Evolutionary conservation across 1,284 basidiomycete genomes (phyloP).

Genomic region (Cryptococcus hybrid): DNA sequence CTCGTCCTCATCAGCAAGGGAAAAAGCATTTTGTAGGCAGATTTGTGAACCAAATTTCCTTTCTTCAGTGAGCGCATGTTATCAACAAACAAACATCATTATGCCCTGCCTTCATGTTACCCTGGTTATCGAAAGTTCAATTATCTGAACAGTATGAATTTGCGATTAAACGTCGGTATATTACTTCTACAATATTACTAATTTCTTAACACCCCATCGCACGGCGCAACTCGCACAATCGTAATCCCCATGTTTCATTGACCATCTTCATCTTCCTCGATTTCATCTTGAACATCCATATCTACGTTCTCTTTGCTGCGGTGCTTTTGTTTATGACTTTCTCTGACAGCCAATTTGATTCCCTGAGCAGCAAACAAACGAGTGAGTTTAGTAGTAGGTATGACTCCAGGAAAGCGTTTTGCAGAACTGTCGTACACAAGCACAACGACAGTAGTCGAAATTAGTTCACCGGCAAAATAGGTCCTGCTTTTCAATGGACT

Average conservation of each 20-base stretch:
- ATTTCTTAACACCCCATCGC: background rate
- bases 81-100: too few relatives aligned
- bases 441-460: background rate
- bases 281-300: constrained; percentile 18
- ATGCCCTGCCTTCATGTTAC: too few relatives aligned
- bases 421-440: constrained; percentile 57
- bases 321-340: constrained; percentile 18
- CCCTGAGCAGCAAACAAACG: constrained; percentile 89
- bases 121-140: too few relatives aligned
- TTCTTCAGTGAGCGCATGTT: too few relatives aligned
- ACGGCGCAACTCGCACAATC: background rate
- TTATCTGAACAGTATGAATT: too few relatives aligned
- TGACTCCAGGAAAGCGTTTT: constrained; percentile 88
- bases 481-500: constrained; percentile 11
- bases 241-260: background rate
- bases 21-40: too few relatives aligned
- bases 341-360: constrained; percentile 69
- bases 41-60: too few relatives aligned
- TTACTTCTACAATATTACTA: too few relatives aligned
- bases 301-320: constrained; percentile 9
- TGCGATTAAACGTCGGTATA: too few relatives aligned
- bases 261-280: constrained; percentile 1
- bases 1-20: too few relatives aligned
- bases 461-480: background rate
- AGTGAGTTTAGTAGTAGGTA: constrained; percentile 85